Evolutionary conservation across 306 rosid genomes (phyloP), one percentile per base, ranked within the genome.

Genomic region (peach (Prunus persica)): DNA sequence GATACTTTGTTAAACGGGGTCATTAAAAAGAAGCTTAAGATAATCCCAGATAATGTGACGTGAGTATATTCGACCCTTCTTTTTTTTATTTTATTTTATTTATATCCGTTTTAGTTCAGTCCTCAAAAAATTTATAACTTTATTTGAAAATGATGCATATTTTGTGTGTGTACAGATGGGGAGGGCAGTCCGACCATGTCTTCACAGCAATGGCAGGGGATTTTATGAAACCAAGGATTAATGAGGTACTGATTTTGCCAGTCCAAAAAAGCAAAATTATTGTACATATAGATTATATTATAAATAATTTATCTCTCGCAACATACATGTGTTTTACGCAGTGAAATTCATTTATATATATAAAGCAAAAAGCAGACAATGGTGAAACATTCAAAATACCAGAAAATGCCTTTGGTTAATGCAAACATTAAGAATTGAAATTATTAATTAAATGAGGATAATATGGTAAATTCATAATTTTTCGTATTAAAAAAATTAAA

Each of bases 181-280:
- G 88, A 77, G 87, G 78, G 22, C 97, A 95, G 64, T 62, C 88
- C 2, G 61, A 22, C 4, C 0, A 13, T 0, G 99, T 88, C 6
- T 95, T 90, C 46, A 0, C 5, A 2, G 0, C 45, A 16, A 78
- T 95, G 38, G 18, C 11, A 45, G 91, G 87, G 19, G 99, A 95
- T 58, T 95, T 95, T 58, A 95, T 95, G 99, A 95, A 43, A 58
- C 97, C 99, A 54, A 87, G 97, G 80, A 95, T 95, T 63, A 69
- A 78, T 12, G 97, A 89, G 99, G 98, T 90, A 85, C 75, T 24
- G 47, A 50, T 12, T 7, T 28, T 28, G 6, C 43, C 1, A 15
- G 7, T 28, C 41, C 4, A 28, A 8, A 28, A 20, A 5, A 20
- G 2, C 62, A 22, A 8, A 51, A 56, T 2, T 20, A 10, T 1